These are phyloP conservation scores for Combretum micranthum DNA, from an alignment of 345 rosid genomes.

Conservation along the genomic window DNA sequence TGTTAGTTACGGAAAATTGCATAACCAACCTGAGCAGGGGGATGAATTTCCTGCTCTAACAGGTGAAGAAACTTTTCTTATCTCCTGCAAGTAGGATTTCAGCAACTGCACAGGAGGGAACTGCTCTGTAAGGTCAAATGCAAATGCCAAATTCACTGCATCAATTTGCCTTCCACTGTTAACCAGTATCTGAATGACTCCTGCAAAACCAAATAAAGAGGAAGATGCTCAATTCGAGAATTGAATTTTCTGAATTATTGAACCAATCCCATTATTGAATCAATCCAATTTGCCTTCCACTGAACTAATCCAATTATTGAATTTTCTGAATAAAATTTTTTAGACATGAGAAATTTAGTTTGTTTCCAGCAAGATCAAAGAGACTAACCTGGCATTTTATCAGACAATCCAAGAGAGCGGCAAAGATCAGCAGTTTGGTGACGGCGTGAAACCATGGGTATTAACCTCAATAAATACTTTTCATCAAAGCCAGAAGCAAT, in stretches of 20 bases:
- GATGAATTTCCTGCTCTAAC: slow-evolving; percentile 20
- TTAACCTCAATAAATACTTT: slow-evolving; percentile 64
- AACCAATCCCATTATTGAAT: no score
- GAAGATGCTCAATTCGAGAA: slow-evolving; percentile 2
- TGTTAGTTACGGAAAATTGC: no score
- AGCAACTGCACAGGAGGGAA: slow-evolving; percentile 51
- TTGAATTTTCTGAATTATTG: no score
- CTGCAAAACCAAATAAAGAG: slow-evolving; percentile 21
- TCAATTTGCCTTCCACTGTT: slow-evolving; percentile 42
- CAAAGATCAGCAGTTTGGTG: slow-evolving; percentile 62
- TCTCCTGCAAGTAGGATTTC: slow-evolving; percentile 45
- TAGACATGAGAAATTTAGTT: no score
- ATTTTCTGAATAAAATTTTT: no score
- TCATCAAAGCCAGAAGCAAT: slow-evolving; percentile 60
- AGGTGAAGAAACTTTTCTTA: slow-evolving; percentile 45
- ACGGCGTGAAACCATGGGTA: slow-evolving; percentile 40
- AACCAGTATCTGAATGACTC: slow-evolving; percentile 36
- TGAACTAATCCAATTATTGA: no score
- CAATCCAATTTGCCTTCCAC: no score
- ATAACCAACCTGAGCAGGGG: no score
- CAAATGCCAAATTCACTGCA: slow-evolving; percentile 46
- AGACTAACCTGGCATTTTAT: slow-evolving; percentile 67
- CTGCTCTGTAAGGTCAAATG: slow-evolving; percentile 42
- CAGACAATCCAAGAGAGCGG: slow-evolving; percentile 52
- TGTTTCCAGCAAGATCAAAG: slow-evolving; percentile 2